Base-by-base conservation (phyloP, 2,329 filamentous ascomycete genomes). In the Nigrospora oryzae region DNA sequence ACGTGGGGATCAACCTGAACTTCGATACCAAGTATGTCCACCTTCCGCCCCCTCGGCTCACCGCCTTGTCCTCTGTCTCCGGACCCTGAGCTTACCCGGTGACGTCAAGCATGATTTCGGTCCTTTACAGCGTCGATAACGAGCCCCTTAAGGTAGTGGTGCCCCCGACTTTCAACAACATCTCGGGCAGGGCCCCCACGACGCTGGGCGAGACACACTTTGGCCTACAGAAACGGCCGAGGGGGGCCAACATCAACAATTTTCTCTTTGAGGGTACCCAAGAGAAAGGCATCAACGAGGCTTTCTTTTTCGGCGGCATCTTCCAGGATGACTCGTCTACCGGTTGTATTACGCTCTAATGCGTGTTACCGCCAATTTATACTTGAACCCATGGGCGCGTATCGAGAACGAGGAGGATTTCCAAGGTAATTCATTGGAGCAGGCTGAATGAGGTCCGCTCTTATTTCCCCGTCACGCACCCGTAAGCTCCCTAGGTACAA, bases 121-220 rank as follows among this genome's bases (percentile, higher is more conserved):
- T 43, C 12, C 35, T 43, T 14, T 43, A 43, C 42, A 38, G 42
- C 35, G 36, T 14, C n/a, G 16, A 38, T 11, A n/a, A 43, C 23
- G 14, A 15, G 31, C 35, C 42, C 19, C 42, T 43, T 10, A 5
- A 38, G 28, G 42, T 43, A 14, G 35, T 38, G 23, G 23, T 43
- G n/a, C 42, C 36, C 19, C 42, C 42, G n/a, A 38, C 42, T 14
- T 43, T 38, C n/a, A 43, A 43, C 23, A 43, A 43, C 10, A 43
- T 38, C 23, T 43, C 42, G 34, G 36, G 42, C 42, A 34, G 28
- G 28, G 42, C 36, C 13, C 42, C 42, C 11, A 43, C 42, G 13
- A 38, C 42, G 8, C 28, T 43, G 31, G 42, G 42, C 11, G 42
- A 43, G 36, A 43, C 35, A 14, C 42, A 43, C 42, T 43, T 43